phyloP scores from a whole-genome alignment of 2,329 filamentous ascomycete genomes.

The Chrysoporthe deuterocubensis region DNA sequence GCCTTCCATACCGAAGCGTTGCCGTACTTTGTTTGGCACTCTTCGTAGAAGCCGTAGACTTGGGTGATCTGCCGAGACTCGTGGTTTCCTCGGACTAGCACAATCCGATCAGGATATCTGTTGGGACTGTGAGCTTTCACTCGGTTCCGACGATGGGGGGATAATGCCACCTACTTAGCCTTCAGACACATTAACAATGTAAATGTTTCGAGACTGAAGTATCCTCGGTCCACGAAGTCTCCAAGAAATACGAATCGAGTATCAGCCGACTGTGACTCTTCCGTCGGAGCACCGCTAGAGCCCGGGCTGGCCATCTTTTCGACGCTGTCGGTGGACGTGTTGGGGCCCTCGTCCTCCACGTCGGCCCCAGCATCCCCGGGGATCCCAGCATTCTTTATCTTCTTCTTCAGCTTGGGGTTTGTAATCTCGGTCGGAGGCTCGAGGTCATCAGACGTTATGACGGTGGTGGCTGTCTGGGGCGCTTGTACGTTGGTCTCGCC shows the following conservation, averaged over 20 bases:
- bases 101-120: slow-evolving; percentile 92
- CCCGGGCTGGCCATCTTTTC: slow-evolving; percentile 42
- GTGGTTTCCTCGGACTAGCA: slow-evolving; percentile 96
- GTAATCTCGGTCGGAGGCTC: slow-evolving; percentile 90
- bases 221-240: slow-evolving; percentile 95
- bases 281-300: slow-evolving; percentile 41
- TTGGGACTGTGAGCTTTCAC: slow-evolving; percentile 44
- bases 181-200: slow-evolving; percentile 96
- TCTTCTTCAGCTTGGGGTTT: slow-evolving; percentile 84
- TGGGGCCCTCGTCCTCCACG: slow-evolving; percentile 54
- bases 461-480: slow-evolving; percentile 69
- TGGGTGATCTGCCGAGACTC: slow-evolving; percentile 97
- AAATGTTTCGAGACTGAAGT: slow-evolving; percentile 98
- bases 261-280: slow-evolving; percentile 53
- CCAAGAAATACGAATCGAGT: slow-evolving; percentile 69
- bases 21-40: slow-evolving; percentile 97
- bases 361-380: slow-evolving; percentile 40
- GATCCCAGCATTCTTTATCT: slow-evolving; percentile 70
- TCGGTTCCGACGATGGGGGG: slow-evolving; percentile 8
- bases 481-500: slow-evolving; percentile 74
- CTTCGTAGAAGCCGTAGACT: slow-evolving; percentile 98
- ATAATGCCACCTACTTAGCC: slow-evolving; percentile 54
- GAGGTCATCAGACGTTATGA: slow-evolving; percentile 89
- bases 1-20: slow-evolving; percentile 99
- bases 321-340: slow-evolving; percentile 51